phyloP scores from a whole-genome alignment of 371 early-diverging fungal genomes.

The Fennellomyces sp. region DNA sequence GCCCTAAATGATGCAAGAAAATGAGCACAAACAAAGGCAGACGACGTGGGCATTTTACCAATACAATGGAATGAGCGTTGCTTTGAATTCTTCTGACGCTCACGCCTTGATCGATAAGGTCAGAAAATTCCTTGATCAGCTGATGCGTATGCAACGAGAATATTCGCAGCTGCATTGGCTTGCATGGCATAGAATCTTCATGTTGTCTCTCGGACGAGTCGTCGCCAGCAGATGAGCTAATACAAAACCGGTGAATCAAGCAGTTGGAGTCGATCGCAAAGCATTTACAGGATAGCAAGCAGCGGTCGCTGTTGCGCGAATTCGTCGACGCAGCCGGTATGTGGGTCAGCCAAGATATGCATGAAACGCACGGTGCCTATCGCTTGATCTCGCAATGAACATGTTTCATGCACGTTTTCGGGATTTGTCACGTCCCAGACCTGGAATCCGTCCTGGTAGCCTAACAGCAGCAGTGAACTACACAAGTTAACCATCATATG shows the following conservation, averaged over 20 bases:
- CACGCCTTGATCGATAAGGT: not conserved
- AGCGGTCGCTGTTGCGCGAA: constrained; percentile 37
- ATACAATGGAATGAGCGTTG: not conserved
- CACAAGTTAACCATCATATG: constrained; percentile 23
- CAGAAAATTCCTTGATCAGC: constrained; percentile 9
- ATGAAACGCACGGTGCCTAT: constrained; percentile 52
- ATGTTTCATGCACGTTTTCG: constrained; percentile 74
- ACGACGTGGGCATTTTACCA: not conserved
- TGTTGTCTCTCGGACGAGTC: not conserved
- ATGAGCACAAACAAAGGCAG: not conserved
- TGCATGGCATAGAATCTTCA: too few species aligned
- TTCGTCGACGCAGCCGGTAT: constrained; percentile 7
- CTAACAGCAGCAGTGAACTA: constrained; percentile 65
- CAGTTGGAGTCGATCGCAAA: too few species aligned
- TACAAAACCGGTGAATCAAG: too few species aligned
- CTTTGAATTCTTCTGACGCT: not conserved
- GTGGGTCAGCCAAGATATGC: constrained; percentile 37
- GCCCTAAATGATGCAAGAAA: not conserved
- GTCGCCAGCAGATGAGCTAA: too few species aligned
- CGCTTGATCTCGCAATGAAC: constrained; percentile 58
- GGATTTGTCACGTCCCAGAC: constrained; percentile 78
- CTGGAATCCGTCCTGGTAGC: constrained; percentile 82
- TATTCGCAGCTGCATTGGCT: too few species aligned
- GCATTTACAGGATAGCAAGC: constrained; percentile 55
- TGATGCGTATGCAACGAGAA: constrained; percentile 54